Percentiles rank a stretch among this genome's conserved stretches.
phyloP scores from a whole-genome alignment of 2,329 filamentous ascomycete species.

The Penicillium sp. region DNA sequence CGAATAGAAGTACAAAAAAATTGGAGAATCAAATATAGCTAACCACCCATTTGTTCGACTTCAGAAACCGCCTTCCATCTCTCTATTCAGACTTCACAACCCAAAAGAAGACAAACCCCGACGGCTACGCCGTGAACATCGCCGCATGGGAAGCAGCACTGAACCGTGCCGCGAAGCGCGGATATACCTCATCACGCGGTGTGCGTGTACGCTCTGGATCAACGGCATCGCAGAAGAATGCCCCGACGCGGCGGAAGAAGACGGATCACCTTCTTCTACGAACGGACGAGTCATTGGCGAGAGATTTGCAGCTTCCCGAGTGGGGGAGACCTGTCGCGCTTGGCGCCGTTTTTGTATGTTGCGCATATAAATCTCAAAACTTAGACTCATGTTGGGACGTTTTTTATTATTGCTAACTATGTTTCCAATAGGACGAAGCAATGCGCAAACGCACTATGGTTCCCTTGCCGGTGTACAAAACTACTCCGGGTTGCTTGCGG shows the following conservation, averaged over 20 bases:
- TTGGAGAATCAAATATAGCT: neutral
- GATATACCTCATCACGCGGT: slow-evolving; percentile 50
- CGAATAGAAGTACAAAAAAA: neutral
- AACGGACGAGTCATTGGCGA: slow-evolving; percentile 63
- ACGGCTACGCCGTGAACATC: slow-evolving; percentile 79
- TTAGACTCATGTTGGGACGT: neutral
- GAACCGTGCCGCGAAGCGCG: slow-evolving; percentile 65
- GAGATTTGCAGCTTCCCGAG: slow-evolving; percentile 70
- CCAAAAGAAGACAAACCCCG: slow-evolving; percentile 74
- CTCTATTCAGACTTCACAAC: slow-evolving; percentile 84
- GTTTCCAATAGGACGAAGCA: slow-evolving; percentile 59
- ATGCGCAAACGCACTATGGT: slow-evolving; percentile 68
- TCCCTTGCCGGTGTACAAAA: slow-evolving; percentile 67
- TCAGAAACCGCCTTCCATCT: slow-evolving; percentile 73
- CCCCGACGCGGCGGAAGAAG: slow-evolving; percentile 21
- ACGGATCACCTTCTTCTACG: slow-evolving; percentile 53
- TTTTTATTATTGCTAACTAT: neutral
- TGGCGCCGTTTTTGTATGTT: slow-evolving; percentile 66
- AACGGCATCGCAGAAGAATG: neutral
- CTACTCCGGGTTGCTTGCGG: slow-evolving; percentile 68
- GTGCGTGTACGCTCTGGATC: slow-evolving; percentile 24
- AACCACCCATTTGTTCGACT: neutral
- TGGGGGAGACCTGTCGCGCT: slow-evolving; percentile 80
- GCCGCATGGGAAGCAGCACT: slow-evolving; percentile 76
- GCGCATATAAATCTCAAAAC: neutral